Base-by-base conservation (phyloP, 2,329 filamentous ascomycete species). In the Atkinsonella hypoxylon region DNA sequence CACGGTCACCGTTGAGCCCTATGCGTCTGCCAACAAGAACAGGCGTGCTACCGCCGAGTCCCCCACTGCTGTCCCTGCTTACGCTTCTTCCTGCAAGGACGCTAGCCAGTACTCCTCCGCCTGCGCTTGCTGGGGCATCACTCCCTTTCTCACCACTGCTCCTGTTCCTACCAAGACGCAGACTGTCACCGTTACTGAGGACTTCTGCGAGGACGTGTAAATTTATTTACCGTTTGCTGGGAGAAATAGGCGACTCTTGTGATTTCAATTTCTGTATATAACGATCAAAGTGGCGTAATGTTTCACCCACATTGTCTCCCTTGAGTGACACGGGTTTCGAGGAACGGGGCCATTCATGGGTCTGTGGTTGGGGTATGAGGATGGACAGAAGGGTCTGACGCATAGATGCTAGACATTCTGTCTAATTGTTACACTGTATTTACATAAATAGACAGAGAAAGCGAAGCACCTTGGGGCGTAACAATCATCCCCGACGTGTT, bases 51-150 rank as follows among this genome's bases (percentile, higher is more conserved):
- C 61, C 44, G 67, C 66, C 42, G 55, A 60, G 40, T 47, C 56
- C 40, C 62, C 67, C 50, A 65, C 57, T 44, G 57, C 52, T 46
- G 57, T 70, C 50, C 71, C 70, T 46, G 58, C 64, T 50, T 74
- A 72, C 60, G 70, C 70, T 49, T 64, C 65, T 18, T 59, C 59
- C 43, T 72, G 69, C 61, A 58, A 60, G 49, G 54, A 60, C 41
- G 57, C 56, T 15, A 58, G 54, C 32, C 59, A 61, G 45, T 73
- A 71, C 62, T 61, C 67, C 32, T 68, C 69, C 38, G 70, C 67
- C 49, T 74, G 70, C 66, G 62, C 61, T 48, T 73, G 71, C 67
- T 74, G 65, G 62, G 70, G 70, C 46, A 64, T 73, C 61, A 71
- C 69, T 39, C 63, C 62, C 38, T 54, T 59, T 26, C 62, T 66